A percentile compares a stretch with the other conserved stretches of the same genome.
Conservation (phyloP, 2,329 filamentous ascomycete species). For the Ophiostoma pallidulum region DNA sequence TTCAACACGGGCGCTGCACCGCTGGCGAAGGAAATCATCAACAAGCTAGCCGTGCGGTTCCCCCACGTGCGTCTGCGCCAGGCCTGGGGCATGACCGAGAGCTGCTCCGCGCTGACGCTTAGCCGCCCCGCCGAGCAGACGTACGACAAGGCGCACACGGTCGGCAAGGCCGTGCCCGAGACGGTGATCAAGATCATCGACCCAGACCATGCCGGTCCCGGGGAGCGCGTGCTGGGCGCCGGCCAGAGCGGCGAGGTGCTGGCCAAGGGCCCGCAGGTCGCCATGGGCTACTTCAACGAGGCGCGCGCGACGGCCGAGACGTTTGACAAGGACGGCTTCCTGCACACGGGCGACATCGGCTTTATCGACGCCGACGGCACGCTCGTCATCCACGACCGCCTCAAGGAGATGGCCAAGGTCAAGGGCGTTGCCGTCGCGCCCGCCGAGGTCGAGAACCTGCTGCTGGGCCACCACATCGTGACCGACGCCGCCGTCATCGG, state of each 20-base stretch:
- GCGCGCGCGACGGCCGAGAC: conserved; percentile 33
- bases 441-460: conserved; percentile 52
- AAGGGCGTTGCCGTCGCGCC: conserved; percentile 55
- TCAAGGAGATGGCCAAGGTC: conserved; percentile 62
- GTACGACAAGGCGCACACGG: conserved; percentile 48
- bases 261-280: conserved; percentile 37
- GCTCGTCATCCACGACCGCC: conserved; percentile 49
- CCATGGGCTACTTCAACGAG: conserved; percentile 41
- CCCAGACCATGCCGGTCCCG: too few relatives aligned
- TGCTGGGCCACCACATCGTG: conserved; percentile 47
- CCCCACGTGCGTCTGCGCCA: conserved; percentile 53
- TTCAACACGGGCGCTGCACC: conserved; percentile 55
- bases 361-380: conserved; percentile 45
- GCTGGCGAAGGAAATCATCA: conserved; percentile 45
- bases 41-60: conserved; percentile 45
- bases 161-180: conserved; percentile 46
- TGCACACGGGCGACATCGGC: conserved; percentile 52
- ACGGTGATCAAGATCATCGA: conserved; percentile 53
- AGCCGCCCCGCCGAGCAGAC: conserved; percentile 43
- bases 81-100: conserved; percentile 61
- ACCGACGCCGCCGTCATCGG: conserved; percentile 49
- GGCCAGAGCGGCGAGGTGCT: conserved; percentile 40
- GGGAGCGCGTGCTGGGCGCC: conserved; percentile 41
- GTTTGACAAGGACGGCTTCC: conserved; percentile 45
- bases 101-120: conserved; percentile 54